phyloP scores from a whole-genome alignment of 2,329 filamentous ascomycete genomes.

The Xylariales sp. region DNA sequence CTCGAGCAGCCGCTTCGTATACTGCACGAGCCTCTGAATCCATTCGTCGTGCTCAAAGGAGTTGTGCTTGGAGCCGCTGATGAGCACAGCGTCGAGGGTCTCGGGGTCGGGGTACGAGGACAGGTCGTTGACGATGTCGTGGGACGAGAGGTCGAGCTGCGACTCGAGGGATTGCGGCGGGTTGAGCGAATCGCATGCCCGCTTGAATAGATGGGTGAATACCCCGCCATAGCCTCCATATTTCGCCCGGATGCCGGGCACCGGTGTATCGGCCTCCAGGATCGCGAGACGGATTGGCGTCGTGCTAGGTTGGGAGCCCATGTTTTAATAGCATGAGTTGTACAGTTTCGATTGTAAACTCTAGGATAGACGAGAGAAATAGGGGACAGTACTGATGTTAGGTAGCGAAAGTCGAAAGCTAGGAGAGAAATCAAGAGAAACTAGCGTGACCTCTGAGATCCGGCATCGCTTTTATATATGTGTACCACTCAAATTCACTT shows the following conservation, averaged over 20 bases:
- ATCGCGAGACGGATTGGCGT: slow-evolving; percentile 73
- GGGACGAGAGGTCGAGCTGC: slow-evolving; percentile 56
- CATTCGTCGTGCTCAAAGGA: slow-evolving; percentile 70
- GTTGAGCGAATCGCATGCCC: slow-evolving; percentile 44
- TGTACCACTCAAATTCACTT: too few relatives aligned
- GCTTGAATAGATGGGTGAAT: slow-evolving; percentile 56
- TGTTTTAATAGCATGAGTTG: slow-evolving; percentile 14
- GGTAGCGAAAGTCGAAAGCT: background rate
- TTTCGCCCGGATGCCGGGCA: slow-evolving; percentile 56
- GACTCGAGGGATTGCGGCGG: slow-evolving; percentile 35
- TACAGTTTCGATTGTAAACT: background rate
- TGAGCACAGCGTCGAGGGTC: slow-evolving; percentile 73
- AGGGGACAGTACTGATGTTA: background rate
- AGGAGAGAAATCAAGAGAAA: background rate
- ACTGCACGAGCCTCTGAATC: slow-evolving; percentile 72
- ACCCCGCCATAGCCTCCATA: slow-evolving; percentile 71
- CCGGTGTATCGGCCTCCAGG: slow-evolving; percentile 80
- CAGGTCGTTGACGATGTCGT: slow-evolving; percentile 64
- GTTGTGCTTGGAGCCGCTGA: slow-evolving; percentile 72
- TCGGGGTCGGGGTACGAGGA: slow-evolving; percentile 67
- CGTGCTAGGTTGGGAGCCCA: slow-evolving; percentile 24
- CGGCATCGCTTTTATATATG: slow-evolving; percentile 6
- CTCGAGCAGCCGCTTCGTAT: slow-evolving; percentile 52
- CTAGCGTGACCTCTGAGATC: slow-evolving; percentile 5
- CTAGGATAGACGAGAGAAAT: too few relatives aligned